Percentiles rank a stretch among this genome's conserved stretches.
Conservation (phyloP, 106 monocot genomes). For the Dendrobium chrysotoxum region DNA sequence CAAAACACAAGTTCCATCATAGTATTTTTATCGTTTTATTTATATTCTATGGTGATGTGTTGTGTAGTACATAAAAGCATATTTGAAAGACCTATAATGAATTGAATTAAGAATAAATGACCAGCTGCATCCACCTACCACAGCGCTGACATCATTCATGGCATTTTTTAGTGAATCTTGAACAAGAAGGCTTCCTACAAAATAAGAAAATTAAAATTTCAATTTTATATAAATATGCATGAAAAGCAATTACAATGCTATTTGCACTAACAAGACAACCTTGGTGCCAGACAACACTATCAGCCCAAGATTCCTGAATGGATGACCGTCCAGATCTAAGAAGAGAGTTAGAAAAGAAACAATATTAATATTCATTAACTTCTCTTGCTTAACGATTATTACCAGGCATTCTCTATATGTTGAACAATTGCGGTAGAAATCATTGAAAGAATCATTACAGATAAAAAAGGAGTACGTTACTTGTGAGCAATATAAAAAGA, state of each 20-base stretch:
- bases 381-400: not conserved
- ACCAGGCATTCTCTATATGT: not conserved
- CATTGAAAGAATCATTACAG: too few species aligned
- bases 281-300: conserved; percentile 84
- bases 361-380: not conserved
- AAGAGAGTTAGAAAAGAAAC: conserved; percentile 10
- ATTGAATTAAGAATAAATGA: not conserved
- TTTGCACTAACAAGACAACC: conserved; percentile 29
- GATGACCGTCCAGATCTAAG: conserved; percentile 86
- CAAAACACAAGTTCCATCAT: not conserved
- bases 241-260: not conserved
- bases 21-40: not conserved
- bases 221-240: not conserved
- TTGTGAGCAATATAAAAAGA: not conserved
- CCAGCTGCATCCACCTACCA: conserved; percentile 44
- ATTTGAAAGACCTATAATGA: not conserved
- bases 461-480: not conserved
- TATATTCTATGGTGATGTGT: not conserved
- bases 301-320: conserved; percentile 64
- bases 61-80: not conserved
- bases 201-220: conserved; percentile 3
- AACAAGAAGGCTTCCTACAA: conserved; percentile 81
- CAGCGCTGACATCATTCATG: conserved; percentile 66
- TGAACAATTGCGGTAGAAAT: too few species aligned
- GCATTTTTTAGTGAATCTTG: conserved; percentile 80